These are phyloP conservation scores for Hyphodiscus sp. DNA, from an alignment of 2,329 filamentous ascomycete genomes.

Conservation along the genomic window DNA sequence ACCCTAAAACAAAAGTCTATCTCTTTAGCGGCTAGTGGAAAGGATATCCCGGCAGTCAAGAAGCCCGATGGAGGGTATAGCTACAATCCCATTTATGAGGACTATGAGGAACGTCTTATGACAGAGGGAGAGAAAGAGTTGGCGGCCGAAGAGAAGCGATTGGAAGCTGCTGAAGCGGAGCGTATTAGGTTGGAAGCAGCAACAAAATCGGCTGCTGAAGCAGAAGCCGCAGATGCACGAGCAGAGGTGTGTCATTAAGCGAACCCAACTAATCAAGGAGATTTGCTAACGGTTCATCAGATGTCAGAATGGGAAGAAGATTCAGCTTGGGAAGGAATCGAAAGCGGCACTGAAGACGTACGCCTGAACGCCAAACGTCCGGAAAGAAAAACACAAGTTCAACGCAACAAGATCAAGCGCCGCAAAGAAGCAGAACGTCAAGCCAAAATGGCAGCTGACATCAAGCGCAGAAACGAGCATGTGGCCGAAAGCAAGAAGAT, in stretches of 20 bases:
- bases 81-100: slow-evolving; percentile 85
- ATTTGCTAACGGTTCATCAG: not conserved
- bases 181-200: slow-evolving; percentile 61
- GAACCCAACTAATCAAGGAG: not conserved
- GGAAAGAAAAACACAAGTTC: slow-evolving; percentile 75
- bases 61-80: slow-evolving; percentile 78
- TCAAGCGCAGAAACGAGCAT: slow-evolving; percentile 68
- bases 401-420: slow-evolving; percentile 82
- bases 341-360: slow-evolving; percentile 72
- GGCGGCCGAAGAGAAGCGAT: slow-evolving; percentile 68
- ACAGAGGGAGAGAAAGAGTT: slow-evolving; percentile 74
- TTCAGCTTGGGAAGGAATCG: slow-evolving; percentile 83
- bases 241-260: slow-evolving; percentile 35
- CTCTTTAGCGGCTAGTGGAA: slow-evolving; percentile 77
- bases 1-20: slow-evolving; percentile 73
- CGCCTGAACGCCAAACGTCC: slow-evolving; percentile 64
- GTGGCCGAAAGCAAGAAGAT: slow-evolving; percentile 66
- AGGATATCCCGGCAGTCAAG: slow-evolving; percentile 68
- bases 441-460: slow-evolving; percentile 67
- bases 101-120: slow-evolving; percentile 73
- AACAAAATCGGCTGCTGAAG: slow-evolving; percentile 63
- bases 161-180: slow-evolving; percentile 61
- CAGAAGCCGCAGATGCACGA: slow-evolving; percentile 65
- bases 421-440: slow-evolving; percentile 81
- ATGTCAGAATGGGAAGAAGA: slow-evolving; percentile 75